Evolutionary conservation across 257 asterid species (phyloP).

Genomic region (Ajuga chamaepitys): DNA sequence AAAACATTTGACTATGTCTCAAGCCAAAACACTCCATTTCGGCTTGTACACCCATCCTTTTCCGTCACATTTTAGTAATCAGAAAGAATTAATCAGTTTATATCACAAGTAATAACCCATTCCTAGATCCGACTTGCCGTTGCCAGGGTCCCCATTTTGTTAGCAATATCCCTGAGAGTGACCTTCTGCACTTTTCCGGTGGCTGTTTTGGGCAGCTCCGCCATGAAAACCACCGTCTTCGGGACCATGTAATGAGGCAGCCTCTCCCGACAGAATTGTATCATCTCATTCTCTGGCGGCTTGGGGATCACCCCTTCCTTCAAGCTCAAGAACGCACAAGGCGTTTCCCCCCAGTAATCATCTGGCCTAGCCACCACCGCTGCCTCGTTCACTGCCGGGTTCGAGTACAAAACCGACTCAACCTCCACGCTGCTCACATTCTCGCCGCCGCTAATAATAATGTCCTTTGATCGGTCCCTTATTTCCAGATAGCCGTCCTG

Average conservation of each 20-base stretch:
- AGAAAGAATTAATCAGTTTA: background rate
- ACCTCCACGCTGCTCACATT: constrained; percentile 82
- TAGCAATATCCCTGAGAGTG: constrained; percentile 39
- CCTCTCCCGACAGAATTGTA: constrained; percentile 43
- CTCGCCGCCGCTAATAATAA: constrained; percentile 70
- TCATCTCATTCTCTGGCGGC: constrained; percentile 39
- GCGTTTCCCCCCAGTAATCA: constrained; percentile 78
- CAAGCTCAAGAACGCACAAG: constrained; percentile 67
- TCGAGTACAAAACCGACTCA: constrained; percentile 55
- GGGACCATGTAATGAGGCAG: constrained; percentile 79
- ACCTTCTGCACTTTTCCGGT: constrained; percentile 70
- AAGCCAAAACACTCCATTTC: too few species aligned
- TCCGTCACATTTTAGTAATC: too few species aligned
- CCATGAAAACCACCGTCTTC: constrained; percentile 54
- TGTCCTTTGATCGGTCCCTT: constrained; percentile 65
- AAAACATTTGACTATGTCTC: too few species aligned
- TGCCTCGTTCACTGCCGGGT: constrained; percentile 61
- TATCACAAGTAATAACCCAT: background rate
- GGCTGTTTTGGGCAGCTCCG: constrained; percentile 62
- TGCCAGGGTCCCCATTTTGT: constrained; percentile 27
- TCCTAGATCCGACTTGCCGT: constrained; percentile 33
- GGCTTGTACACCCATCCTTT: background rate
- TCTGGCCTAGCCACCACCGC: constrained; percentile 88
- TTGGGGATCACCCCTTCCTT: constrained; percentile 21
- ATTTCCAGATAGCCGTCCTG: constrained; percentile 69